Conservation (phyloP, 768 basidiomycete species). For the Kwoniella sp. region DNA sequence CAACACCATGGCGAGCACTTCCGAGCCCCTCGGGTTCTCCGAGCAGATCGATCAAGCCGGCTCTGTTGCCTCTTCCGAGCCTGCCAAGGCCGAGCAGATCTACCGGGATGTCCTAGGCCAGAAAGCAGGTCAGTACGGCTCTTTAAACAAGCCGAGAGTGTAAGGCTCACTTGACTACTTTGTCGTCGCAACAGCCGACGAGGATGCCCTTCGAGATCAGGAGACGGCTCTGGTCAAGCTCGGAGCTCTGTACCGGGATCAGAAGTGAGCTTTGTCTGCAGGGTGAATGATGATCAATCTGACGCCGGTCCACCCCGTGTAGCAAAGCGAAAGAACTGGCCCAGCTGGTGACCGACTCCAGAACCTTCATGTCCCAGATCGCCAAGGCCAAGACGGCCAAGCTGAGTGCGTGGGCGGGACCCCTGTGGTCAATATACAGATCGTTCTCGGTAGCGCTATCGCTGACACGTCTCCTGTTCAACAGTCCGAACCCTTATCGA, state of each 20-base stretch:
- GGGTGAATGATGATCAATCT: conserved; percentile 1
- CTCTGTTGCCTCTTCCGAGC: conserved; percentile 54
- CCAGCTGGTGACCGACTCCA: conserved; percentile 74
- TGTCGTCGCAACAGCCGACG: conserved; percentile 46
- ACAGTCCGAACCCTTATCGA: conserved; percentile 88
- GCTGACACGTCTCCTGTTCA: not conserved
- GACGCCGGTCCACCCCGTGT: not conserved
- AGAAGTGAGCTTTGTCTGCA: conserved; percentile 58
- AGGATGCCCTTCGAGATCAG: conserved; percentile 68
- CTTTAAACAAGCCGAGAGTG: not conserved
- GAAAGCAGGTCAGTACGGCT: conserved; percentile 44
- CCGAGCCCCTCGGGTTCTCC: conserved; percentile 14
- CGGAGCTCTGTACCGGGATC: conserved; percentile 78
- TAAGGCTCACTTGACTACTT: not conserved
- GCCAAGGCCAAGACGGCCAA: conserved; percentile 97
- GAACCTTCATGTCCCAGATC: conserved; percentile 84
- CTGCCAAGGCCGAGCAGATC: conserved; percentile 64
- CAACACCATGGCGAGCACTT: conserved; percentile 17
- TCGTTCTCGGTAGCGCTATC: not conserved
- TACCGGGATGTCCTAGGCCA: conserved; percentile 65
- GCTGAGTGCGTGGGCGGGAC: conserved; percentile 61
- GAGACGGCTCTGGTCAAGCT: conserved; percentile 79
- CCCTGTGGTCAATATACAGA: not conserved
- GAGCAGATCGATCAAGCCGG: conserved; percentile 58
- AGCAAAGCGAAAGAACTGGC: conserved; percentile 83